Conservation (phyloP, 2,329 filamentous ascomycete genomes). For the Talaromyces sp. region DNA sequence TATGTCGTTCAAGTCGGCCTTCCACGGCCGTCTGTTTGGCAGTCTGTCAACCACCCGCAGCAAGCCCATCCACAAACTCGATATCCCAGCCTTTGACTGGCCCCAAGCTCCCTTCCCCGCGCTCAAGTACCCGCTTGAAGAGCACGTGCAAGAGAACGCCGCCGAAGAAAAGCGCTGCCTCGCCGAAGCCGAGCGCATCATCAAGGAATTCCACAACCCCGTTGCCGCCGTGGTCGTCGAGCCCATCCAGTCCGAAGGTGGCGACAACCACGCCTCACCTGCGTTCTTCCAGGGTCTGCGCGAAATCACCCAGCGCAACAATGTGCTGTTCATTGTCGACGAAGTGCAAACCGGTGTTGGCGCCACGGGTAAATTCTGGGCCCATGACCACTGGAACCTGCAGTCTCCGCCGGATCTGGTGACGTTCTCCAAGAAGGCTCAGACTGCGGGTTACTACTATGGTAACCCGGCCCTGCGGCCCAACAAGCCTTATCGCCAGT, state of each 20-base stretch:
- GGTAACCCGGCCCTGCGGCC: slow-evolving; percentile 73
- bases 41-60: slow-evolving; percentile 82
- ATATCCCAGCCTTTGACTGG: slow-evolving; percentile 94
- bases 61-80: slow-evolving; percentile 91
- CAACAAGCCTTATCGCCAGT: slow-evolving; percentile 92
- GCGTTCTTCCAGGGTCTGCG: slow-evolving; percentile 82
- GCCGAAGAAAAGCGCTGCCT: slow-evolving; percentile 74
- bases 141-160: slow-evolving; percentile 75
- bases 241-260: slow-evolving; percentile 89
- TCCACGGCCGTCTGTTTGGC: slow-evolving; percentile 88
- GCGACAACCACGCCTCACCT: slow-evolving; percentile 87
- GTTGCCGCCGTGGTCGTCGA: slow-evolving; percentile 80
- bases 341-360: slow-evolving; percentile 93
- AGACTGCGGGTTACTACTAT: slow-evolving; percentile 90
- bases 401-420: slow-evolving; percentile 80
- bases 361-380: slow-evolving; percentile 92
- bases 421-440: slow-evolving; percentile 92
- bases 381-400: slow-evolving; percentile 91
- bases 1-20: slow-evolving; percentile 79
- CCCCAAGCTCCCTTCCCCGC: slow-evolving; percentile 80
- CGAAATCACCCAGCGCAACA: slow-evolving; percentile 61
- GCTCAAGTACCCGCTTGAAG: slow-evolving; percentile 80
- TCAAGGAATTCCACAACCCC: slow-evolving; percentile 71
- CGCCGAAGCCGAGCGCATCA: slow-evolving; percentile 75
- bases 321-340: slow-evolving; percentile 82